phyloP scores from a whole-genome alignment of 768 basidiomycete genomes.

The Suillus variegatus region DNA sequence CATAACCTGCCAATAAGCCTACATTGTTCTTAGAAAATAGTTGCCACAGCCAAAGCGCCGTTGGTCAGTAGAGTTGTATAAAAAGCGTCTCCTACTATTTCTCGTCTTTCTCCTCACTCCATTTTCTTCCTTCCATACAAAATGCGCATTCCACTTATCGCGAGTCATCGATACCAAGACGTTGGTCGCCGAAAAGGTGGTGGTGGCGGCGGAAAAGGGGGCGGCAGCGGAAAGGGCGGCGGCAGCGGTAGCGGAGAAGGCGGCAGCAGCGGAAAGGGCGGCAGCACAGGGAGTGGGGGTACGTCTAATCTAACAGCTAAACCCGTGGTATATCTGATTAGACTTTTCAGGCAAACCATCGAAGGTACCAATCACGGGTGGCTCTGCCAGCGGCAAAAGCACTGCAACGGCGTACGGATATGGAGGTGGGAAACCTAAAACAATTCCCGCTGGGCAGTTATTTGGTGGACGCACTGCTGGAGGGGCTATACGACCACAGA shows the following conservation, averaged over 20 bases:
- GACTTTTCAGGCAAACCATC: constrained; percentile 8
- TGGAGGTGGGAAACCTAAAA: constrained; percentile 31
- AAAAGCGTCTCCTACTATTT: not conserved
- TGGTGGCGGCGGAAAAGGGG: constrained; percentile 26
- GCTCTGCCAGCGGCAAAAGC: constrained; percentile 23
- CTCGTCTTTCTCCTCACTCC: no score
- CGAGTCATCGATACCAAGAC: not conserved
- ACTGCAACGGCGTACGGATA: constrained; percentile 33
- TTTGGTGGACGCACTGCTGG: constrained; percentile 52
- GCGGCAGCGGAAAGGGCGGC: constrained; percentile 15
- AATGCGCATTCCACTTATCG: constrained; percentile 26
- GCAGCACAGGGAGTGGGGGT: constrained; percentile 8
- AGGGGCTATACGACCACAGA: constrained; percentile 48
- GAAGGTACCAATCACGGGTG: constrained; percentile 22
- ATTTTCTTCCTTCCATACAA: not conserved
- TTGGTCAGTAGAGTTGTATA: not conserved
- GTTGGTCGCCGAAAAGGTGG: constrained; percentile 35
- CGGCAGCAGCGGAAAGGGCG: not conserved
- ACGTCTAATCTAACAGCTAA: not conserved
- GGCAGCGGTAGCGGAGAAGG: not conserved
- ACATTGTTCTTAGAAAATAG: not conserved
- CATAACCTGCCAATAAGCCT: not conserved
- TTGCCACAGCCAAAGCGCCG: not conserved
- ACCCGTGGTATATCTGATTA: not conserved
- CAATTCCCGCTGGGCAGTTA: constrained; percentile 45